Conservation (phyloP, 139 green algal genomes). For the Closterium sp. region DNA sequence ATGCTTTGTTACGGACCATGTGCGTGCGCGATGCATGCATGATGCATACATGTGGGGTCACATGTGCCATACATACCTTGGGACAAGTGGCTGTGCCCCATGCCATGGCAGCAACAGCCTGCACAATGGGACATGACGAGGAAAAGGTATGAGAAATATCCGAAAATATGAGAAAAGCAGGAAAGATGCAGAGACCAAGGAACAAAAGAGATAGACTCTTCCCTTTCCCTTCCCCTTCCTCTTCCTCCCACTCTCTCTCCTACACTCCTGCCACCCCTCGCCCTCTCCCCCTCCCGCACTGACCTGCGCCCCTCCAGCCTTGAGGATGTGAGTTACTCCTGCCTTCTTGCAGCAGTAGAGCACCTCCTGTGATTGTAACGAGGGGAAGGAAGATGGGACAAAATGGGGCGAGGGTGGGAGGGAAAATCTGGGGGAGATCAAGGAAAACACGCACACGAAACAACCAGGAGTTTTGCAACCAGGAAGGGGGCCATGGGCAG, state of each 20-base stretch:
- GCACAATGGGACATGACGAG: neutral
- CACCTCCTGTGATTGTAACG: conserved; percentile 63
- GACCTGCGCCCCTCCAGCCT: conserved; percentile 85
- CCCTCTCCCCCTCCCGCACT: neutral
- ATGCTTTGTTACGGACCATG: too few species aligned
- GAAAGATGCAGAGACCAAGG: neutral
- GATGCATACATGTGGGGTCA: too few species aligned
- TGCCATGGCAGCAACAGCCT: conserved; percentile 91
- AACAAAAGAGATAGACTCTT: neutral
- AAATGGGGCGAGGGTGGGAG: neutral
- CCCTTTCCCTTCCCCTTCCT: neutral
- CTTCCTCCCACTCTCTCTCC: neutral
- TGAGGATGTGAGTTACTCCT: conserved; percentile 93
- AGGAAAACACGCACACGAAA: too few species aligned
- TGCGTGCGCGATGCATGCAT: too few species aligned
- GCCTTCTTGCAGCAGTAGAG: conserved; percentile 94
- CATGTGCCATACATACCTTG: conserved; percentile 60
- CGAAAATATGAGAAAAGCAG: too few species aligned
- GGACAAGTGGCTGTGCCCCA: conserved; percentile 89
- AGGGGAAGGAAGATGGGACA: neutral
- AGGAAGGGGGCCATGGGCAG: too few species aligned
- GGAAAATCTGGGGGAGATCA: too few species aligned
- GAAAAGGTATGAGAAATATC: neutral
- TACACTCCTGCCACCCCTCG: too few species aligned
- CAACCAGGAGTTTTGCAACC: too few species aligned